Conservation (phyloP, 345 rosid genomes). For the Zanthoxylum bungeanum region DNA sequence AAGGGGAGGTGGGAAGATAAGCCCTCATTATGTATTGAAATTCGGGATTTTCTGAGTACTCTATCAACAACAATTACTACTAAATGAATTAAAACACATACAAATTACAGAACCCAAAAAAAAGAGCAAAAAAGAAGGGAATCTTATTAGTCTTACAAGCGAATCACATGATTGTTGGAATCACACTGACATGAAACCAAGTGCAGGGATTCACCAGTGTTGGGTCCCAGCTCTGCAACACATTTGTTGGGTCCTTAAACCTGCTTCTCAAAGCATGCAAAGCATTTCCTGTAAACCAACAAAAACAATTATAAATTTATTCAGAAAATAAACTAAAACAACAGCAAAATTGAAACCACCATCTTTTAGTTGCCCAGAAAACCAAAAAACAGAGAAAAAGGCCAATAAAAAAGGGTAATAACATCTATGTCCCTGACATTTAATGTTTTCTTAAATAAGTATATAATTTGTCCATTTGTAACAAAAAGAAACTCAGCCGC, state of each 20-base stretch:
- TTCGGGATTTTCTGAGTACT: too few species aligned
- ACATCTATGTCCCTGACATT: neutral
- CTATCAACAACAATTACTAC: too few species aligned
- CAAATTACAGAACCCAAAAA: neutral
- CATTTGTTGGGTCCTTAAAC: constrained; percentile 66
- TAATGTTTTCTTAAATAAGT: neutral
- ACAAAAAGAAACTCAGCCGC: too few species aligned
- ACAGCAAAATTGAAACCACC: too few species aligned
- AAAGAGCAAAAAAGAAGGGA: neutral
- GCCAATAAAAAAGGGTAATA: too few species aligned
- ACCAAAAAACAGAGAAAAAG: neutral
- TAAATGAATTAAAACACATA: too few species aligned
- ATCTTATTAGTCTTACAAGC: constrained; percentile 35
- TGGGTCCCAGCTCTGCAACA: constrained; percentile 88
- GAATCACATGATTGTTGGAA: constrained; percentile 58
- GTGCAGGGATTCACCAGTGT: constrained; percentile 89
- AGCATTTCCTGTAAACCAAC: constrained; percentile 66
- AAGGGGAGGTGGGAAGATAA: too few species aligned
- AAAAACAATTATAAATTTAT: neutral
- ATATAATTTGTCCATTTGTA: neutral
- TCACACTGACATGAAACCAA: constrained; percentile 87
- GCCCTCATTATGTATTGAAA: too few species aligned
- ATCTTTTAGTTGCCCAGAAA: too few species aligned
- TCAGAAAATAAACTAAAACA: too few species aligned
- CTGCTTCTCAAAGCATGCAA: constrained; percentile 59